Percentiles rank a stretch among this genome's conserved stretches.
phyloP scores from a whole-genome alignment of 192 early-diverging fungal species.

The Pilaira anomala region DNA sequence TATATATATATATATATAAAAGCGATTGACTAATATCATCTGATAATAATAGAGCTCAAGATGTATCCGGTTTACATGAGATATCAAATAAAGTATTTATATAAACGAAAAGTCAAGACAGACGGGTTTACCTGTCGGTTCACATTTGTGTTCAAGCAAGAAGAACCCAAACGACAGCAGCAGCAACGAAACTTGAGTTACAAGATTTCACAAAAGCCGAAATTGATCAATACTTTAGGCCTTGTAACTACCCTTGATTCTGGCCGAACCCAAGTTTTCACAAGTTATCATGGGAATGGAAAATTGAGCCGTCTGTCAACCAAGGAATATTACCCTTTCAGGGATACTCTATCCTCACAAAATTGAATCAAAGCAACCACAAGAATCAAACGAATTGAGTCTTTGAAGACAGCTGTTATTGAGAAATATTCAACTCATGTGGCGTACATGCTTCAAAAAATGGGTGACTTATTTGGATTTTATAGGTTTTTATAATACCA shows the following conservation, averaged over 20 bases:
- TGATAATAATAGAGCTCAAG: neutral
- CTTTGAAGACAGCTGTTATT: neutral
- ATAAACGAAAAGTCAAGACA: neutral
- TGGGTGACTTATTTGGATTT: neutral
- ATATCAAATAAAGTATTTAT: neutral
- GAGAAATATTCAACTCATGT: neutral
- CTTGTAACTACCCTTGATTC: neutral
- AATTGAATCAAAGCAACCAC: neutral
- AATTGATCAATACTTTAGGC: neutral
- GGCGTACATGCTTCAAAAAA: neutral
- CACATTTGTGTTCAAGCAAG: too few relatives aligned
- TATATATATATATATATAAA: neutral
- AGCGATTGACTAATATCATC: neutral
- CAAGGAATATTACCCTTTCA: neutral
- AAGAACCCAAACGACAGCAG: too few relatives aligned
- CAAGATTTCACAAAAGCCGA: neutral
- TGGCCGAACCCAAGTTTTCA: neutral
- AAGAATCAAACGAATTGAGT: neutral
- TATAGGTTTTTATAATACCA: neutral
- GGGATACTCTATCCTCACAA: neutral
- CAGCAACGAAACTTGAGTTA: neutral
- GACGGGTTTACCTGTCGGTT: neutral
- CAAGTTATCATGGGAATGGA: neutral
- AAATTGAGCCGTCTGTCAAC: neutral
- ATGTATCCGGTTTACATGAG: neutral